Evolutionary conservation across 352 stramenopile species (phyloP).

Genomic region (Halophytophthora batemanensis): DNA sequence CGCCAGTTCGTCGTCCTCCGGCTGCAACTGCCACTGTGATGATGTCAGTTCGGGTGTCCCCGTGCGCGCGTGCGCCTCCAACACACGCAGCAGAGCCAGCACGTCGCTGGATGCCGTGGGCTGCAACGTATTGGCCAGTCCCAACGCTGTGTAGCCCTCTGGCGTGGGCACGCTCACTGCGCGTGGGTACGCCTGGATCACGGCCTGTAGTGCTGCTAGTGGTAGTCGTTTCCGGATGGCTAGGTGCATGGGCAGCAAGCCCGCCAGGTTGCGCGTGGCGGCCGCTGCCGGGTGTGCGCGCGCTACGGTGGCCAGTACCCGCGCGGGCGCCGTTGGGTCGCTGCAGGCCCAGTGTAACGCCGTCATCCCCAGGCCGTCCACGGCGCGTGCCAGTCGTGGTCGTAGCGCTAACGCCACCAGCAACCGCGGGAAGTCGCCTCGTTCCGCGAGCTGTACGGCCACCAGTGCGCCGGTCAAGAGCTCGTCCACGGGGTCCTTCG

Average conservation of each 20-base stretch:
- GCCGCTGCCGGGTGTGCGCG: slow-evolving; percentile 41
- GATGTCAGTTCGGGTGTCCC: slow-evolving; percentile 15
- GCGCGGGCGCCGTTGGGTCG: slow-evolving; percentile 40
- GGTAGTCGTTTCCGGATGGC: slow-evolving; percentile 58
- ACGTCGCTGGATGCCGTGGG: slow-evolving; percentile 26
- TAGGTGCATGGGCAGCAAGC: slow-evolving; percentile 65
- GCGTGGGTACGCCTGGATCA: slow-evolving; percentile 66
- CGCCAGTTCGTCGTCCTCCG: slow-evolving; percentile 8
- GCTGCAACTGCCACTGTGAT: slow-evolving; percentile 8
- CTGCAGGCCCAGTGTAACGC: slow-evolving; percentile 82
- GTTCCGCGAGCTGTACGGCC: slow-evolving; percentile 42
- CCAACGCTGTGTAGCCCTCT: slow-evolving; percentile 42
- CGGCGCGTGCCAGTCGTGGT: slow-evolving; percentile 36
- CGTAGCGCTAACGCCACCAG: slow-evolving; percentile 39
- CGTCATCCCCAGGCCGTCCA: slow-evolving; percentile 75
- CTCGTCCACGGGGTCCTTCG: too few species aligned
- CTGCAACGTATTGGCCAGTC: slow-evolving; percentile 36
- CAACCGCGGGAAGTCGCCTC: slow-evolving; percentile 41
- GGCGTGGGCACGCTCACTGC: slow-evolving; percentile 46
- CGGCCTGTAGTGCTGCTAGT: slow-evolving; percentile 56
- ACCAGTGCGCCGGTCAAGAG: slow-evolving; percentile 15
- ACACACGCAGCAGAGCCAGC: slow-evolving; percentile 27
- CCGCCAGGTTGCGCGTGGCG: slow-evolving; percentile 45
- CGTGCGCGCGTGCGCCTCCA: slow-evolving; percentile 31
- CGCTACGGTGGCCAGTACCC: slow-evolving; percentile 50